Evolutionary conservation across 345 rosid genomes (phyloP).

Genomic region (Citrus unshiu): DNA sequence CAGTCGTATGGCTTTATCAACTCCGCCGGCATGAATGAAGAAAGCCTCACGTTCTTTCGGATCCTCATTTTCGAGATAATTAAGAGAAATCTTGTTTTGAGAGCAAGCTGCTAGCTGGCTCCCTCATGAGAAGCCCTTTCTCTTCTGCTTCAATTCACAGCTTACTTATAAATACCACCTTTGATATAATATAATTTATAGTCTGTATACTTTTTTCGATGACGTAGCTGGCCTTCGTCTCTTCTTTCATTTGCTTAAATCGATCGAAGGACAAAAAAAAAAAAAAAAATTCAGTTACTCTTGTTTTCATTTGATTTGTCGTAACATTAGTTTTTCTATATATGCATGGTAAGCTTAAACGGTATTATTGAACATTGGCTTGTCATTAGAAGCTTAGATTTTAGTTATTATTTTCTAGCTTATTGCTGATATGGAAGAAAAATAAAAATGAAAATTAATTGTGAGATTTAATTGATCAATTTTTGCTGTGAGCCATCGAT

Average conservation of each 20-base stretch:
- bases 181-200: not conserved
- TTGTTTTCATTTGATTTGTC: not conserved
- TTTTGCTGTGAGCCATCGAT: not conserved
- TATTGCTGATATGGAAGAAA: not conserved
- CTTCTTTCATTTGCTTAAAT: not conserved
- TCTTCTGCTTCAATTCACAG: not conserved
- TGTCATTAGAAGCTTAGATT: not conserved
- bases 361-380: not conserved
- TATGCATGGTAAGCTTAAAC: not conserved
- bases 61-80: not conserved
- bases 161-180: not conserved
- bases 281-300: not conserved
- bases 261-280: too few species aligned
- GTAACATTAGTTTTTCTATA: not conserved
- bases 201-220: not conserved
- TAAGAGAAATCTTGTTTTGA: too few species aligned
- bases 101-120: too few species aligned
- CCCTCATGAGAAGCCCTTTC: not conserved
- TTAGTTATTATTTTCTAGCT: not conserved
- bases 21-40: not conserved
- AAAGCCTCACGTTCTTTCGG: not conserved
- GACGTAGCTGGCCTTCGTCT: not conserved
- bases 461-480: not conserved
- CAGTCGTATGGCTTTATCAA: not conserved
- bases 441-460: not conserved